A percentile compares a stretch with the other conserved stretches of the same genome.
Conservation (phyloP, 306 rosid species). For the Cucumis hystrix region DNA sequence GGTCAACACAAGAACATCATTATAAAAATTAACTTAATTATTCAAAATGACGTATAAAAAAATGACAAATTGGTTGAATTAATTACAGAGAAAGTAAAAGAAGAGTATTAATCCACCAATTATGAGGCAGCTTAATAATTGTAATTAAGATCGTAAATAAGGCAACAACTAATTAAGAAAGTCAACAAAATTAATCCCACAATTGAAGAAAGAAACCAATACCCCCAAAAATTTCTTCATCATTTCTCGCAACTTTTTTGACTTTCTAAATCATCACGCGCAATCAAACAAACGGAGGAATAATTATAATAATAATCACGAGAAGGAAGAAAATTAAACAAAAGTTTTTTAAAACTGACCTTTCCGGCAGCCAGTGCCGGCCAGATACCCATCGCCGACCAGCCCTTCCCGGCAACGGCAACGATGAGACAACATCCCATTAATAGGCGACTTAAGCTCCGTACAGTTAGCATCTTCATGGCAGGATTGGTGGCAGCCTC, state of each 20-base stretch:
- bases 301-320: neutral
- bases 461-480: conserved; percentile 41
- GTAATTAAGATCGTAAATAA: neutral
- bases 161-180: neutral
- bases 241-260: neutral
- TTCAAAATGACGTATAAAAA: neutral
- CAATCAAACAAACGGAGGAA: neutral
- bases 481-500: conserved; percentile 44
- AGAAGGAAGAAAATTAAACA: neutral
- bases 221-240: neutral
- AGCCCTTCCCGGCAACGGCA: conserved; percentile 49
- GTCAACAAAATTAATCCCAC: neutral
- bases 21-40: neutral
- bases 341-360: conserved; percentile 31
- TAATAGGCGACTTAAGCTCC: conserved; percentile 7
- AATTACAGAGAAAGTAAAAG: neutral
- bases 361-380: conserved; percentile 69
- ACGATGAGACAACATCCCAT: conserved; percentile 23
- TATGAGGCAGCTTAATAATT: neutral
- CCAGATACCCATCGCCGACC: conserved; percentile 55
- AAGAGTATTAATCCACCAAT: neutral
- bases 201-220: neutral
- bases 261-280: neutral
- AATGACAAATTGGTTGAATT: neutral
- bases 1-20: neutral